phyloP scores from a whole-genome alignment of 805 yeast species.

The Starmerella riodocensis region DNA sequence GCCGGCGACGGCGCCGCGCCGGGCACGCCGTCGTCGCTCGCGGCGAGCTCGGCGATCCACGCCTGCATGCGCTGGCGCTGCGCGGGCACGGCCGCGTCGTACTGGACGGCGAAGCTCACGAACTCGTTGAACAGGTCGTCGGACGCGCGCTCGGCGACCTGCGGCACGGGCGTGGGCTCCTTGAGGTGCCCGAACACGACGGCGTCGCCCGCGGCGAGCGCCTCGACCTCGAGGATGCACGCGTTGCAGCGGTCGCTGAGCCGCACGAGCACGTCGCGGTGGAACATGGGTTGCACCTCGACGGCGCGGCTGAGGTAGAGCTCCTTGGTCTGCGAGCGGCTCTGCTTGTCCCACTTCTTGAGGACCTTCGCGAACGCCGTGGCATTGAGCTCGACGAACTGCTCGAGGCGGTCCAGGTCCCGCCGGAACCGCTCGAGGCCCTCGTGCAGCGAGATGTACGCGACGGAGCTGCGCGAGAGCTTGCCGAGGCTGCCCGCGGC shows the following conservation, averaged over 20 bases:
- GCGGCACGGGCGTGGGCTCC: constrained; percentile 8
- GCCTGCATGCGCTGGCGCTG: constrained; percentile 30
- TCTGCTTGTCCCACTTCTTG: constrained; percentile 96
- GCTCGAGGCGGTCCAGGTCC: constrained; percentile 78
- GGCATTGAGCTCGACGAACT: constrained; percentile 86
- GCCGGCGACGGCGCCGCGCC: too few species aligned
- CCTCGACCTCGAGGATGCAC: constrained; percentile 57
- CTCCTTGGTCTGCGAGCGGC: constrained; percentile 89
- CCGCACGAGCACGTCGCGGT: constrained; percentile 71
- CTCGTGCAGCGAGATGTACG: constrained; percentile 71
- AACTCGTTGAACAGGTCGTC: constrained; percentile 66
- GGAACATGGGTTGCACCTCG: constrained; percentile 92
- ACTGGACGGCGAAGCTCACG: constrained; percentile 28
- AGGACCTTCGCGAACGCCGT: constrained; percentile 91
- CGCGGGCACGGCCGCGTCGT: constrained; percentile 26
- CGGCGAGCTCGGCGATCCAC: constrained; percentile 35
- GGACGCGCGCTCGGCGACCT: constrained; percentile 9
- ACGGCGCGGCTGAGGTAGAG: constrained; percentile 83
- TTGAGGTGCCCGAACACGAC: constrained; percentile 18
- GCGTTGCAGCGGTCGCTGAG: constrained; percentile 53
- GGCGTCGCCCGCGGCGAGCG: constrained; percentile 42
- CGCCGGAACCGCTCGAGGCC: constrained; percentile 81
- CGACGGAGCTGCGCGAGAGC: constrained; percentile 45
- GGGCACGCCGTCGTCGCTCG: too few species aligned
- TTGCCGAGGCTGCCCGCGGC: constrained; percentile 35